Conservation (phyloP, 2,329 filamentous ascomycete species). For the Exserohilum turcica region DNA sequence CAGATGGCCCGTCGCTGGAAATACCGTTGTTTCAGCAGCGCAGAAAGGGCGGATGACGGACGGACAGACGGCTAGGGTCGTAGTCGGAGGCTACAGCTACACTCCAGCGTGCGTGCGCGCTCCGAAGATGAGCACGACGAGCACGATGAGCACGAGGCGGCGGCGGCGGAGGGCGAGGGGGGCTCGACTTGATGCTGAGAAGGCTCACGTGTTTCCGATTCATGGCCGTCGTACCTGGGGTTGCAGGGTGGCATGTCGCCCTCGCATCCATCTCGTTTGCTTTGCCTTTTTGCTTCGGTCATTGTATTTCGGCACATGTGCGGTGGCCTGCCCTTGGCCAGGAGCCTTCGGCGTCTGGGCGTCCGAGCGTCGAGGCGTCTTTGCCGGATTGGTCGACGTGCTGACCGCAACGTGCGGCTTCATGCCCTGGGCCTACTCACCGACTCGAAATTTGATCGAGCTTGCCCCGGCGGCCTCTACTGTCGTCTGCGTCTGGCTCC, state of each 20-base stretch:
- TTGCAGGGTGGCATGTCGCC: constrained; percentile 1
- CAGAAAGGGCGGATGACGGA: constrained; percentile 1
- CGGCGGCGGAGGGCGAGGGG: too few species aligned
- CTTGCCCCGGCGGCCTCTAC: neutral
- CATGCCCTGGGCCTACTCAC: neutral
- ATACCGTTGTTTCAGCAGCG: constrained; percentile 17
- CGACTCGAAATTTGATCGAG: constrained; percentile 10
- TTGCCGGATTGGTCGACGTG: neutral
- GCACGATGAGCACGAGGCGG: too few species aligned
- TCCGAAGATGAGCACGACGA: too few species aligned
- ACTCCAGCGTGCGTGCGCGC: neutral
- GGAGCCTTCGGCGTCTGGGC: constrained; percentile 6
- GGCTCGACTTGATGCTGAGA: constrained; percentile 3
- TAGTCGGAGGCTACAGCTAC: too few species aligned
- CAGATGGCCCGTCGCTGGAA: constrained; percentile 17
- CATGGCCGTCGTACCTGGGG: constrained; percentile 2
- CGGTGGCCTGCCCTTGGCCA: neutral
- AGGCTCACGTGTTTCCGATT: constrained; percentile 5
- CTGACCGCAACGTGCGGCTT: constrained; percentile 5
- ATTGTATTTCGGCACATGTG: constrained; percentile 4
- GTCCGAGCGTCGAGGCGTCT: too few species aligned
- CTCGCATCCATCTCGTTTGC: constrained; percentile 1
- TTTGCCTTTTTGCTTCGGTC: neutral
- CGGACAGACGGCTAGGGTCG: neutral
- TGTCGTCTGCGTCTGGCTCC: neutral